Percentiles rank a stretch among this genome's conserved stretches.
Evolutionary conservation across 2,329 filamentous ascomycete species (phyloP).

Genomic region (Nothophaeocryptopus gaeumannii): DNA sequence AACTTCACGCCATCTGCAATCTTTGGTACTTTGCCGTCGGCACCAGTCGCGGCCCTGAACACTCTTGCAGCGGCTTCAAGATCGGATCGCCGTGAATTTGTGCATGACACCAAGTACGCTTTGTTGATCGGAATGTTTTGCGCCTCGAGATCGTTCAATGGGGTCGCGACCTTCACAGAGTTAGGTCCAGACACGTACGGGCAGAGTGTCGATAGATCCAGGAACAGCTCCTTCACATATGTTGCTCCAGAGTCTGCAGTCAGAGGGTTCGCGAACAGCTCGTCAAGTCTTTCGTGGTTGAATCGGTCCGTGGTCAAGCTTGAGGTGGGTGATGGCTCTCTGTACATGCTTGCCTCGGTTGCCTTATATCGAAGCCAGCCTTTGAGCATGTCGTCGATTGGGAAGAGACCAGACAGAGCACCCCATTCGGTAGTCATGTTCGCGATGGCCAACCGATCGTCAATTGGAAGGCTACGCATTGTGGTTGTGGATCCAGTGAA

Average conservation of each 20-base stretch:
- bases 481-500: slow-evolving; percentile 80
- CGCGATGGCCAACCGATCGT: slow-evolving; percentile 68
- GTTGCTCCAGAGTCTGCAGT: slow-evolving; percentile 70
- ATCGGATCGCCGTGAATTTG: slow-evolving; percentile 79
- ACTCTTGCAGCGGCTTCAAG: slow-evolving; percentile 78
- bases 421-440: slow-evolving; percentile 87
- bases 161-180: slow-evolving; percentile 82
- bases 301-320: slow-evolving; percentile 58
- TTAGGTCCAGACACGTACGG: slow-evolving; percentile 87
- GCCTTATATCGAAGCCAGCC: slow-evolving; percentile 76
- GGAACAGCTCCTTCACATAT: slow-evolving; percentile 79
- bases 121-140: slow-evolving; percentile 76
- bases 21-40: slow-evolving; percentile 62
- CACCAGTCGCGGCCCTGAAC: slow-evolving; percentile 71
- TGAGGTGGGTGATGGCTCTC: slow-evolving; percentile 46
- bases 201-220: slow-evolving; percentile 78
- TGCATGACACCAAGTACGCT: slow-evolving; percentile 87
- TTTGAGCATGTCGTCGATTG: slow-evolving; percentile 69
- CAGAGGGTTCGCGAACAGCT: slow-evolving; percentile 65
- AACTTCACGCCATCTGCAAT: slow-evolving; percentile 75
- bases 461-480: slow-evolving; percentile 67
- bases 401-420: slow-evolving; percentile 72
- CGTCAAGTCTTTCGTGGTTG: slow-evolving; percentile 69
- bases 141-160: slow-evolving; percentile 67
- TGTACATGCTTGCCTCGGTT: slow-evolving; percentile 64